phyloP scores from a whole-genome alignment of 345 rosid species.

The Citrus sinensis region DVS_A1.0 CM039164.1:6749501-6750000 shows the following conservation, averaged over 20 bases:
- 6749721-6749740: constrained; percentile 46
- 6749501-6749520: neutral
- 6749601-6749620: neutral
- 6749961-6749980: constrained; percentile 35
- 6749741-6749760: constrained; percentile 45
- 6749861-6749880: neutral
- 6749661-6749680: constrained; percentile 14
- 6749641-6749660: constrained; percentile 12
- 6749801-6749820: neutral
- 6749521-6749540: neutral
- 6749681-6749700: constrained; percentile 29
- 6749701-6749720: constrained; percentile 34
- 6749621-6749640: neutral
- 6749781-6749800: constrained; percentile 29
- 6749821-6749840: neutral
- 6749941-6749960: constrained; percentile 46
- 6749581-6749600: neutral
- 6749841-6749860: neutral
- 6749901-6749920: neutral
- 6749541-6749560: neutral
- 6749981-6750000: constrained; percentile 31
- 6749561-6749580: neutral
- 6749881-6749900: neutral
- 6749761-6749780: constrained; percentile 35
- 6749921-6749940: constrained; percentile 32